These are phyloP conservation scores for Xylariaceae sp. DNA, from an alignment of 2,329 filamentous ascomycete genomes.

Conservation along the genomic window DNA sequence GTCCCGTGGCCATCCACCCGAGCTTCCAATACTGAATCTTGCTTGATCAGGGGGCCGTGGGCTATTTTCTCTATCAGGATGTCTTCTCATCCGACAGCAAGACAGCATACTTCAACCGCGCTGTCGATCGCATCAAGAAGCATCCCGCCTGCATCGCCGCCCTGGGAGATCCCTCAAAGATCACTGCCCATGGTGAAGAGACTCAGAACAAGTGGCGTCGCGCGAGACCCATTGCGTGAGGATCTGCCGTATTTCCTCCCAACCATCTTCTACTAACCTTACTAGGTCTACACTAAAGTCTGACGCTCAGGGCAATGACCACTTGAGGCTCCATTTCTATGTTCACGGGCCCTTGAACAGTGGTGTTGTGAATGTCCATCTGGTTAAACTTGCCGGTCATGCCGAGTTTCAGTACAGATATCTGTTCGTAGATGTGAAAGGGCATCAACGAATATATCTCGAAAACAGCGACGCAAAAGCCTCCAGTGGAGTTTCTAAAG, in stretches of 20 bases:
- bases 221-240: slow-evolving; percentile 58
- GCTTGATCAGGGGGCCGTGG: slow-evolving; percentile 61
- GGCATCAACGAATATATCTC: slow-evolving; percentile 61
- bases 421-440: slow-evolving; percentile 75
- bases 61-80: slow-evolving; percentile 73
- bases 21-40: slow-evolving; percentile 5
- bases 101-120: slow-evolving; percentile 82
- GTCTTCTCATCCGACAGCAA: slow-evolving; percentile 83
- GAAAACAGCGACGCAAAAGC: slow-evolving; percentile 52
- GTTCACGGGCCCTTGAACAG: slow-evolving; percentile 73
- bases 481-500: slow-evolving; percentile 36
- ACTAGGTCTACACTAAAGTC: slow-evolving; percentile 62
- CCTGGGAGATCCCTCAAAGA: slow-evolving; percentile 70
- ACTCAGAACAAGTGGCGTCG: slow-evolving; percentile 78
- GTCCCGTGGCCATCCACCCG: slow-evolving; percentile 19
- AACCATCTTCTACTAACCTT: slow-evolving; percentile 6
- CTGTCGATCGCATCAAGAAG: slow-evolving; percentile 71
- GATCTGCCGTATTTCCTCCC: background rate
- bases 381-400: slow-evolving; percentile 63
- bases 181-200: slow-evolving; percentile 76
- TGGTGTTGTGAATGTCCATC: slow-evolving; percentile 73
- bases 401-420: slow-evolving; percentile 74
- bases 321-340: slow-evolving; percentile 82
- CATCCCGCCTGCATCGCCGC: slow-evolving; percentile 68
- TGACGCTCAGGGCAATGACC: slow-evolving; percentile 72